Conservation (phyloP, 768 basidiomycete species). For the Rhizopogon rudus region DNA sequence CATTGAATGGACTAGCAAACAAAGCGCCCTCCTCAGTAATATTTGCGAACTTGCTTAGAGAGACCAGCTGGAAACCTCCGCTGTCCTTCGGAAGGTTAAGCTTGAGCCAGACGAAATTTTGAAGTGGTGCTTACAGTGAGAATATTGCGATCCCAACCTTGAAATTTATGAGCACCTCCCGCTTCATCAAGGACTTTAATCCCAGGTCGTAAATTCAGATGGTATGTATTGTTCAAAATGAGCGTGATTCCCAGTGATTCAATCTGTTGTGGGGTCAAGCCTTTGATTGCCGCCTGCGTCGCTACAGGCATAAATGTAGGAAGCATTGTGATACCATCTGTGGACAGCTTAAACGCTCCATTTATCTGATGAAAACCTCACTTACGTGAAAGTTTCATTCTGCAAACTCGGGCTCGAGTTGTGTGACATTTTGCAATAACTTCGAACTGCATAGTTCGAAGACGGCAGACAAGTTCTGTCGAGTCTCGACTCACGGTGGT, state of each 20-base stretch:
- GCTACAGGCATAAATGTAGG: slow-evolving; percentile 95
- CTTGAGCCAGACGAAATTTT: slow-evolving; percentile 1
- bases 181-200: slow-evolving; percentile 64
- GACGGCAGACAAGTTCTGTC: too few species aligned
- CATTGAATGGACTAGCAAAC: slow-evolving; percentile 81
- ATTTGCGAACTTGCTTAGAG: slow-evolving; percentile 75
- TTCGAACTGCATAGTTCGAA: slow-evolving; percentile 68
- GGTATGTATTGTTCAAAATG: slow-evolving; percentile 88
- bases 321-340: slow-evolving; percentile 77
- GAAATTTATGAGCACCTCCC: slow-evolving; percentile 87
- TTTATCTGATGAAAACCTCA: slow-evolving; percentile 2
- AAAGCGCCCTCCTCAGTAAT: slow-evolving; percentile 89
- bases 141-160: slow-evolving; percentile 83
- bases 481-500: too few species aligned
- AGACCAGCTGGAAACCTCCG: slow-evolving; percentile 87
- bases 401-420: slow-evolving; percentile 78
- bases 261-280: slow-evolving; percentile 80
- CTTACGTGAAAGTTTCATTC: slow-evolving; percentile 79
- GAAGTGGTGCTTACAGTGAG: slow-evolving; percentile 54
- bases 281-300: slow-evolving; percentile 90
- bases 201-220: slow-evolving; percentile 83
- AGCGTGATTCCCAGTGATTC: slow-evolving; percentile 78
- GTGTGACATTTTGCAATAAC: slow-evolving; percentile 77
- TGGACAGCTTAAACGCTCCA: slow-evolving; percentile 2
- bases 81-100: slow-evolving; percentile 53